A percentile compares a stretch with the other conserved stretches of the same genome.
These are phyloP conservation scores for Ogataea parapolymorpha DNA, from an alignment of 805 yeast genomes.

Conservation along the genomic window DNA sequence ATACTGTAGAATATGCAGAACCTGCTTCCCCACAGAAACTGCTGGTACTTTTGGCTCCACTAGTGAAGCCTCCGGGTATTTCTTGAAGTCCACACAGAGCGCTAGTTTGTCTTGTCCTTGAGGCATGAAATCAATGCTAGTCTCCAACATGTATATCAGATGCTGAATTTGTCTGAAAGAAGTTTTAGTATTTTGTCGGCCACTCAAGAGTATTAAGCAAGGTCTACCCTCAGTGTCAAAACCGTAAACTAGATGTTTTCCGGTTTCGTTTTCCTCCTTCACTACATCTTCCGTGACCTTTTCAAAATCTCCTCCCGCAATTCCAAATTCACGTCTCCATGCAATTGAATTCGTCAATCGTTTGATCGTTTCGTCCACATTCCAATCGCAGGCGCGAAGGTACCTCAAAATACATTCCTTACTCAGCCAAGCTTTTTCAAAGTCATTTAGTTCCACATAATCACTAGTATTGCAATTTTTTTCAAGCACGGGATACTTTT, in stretches of 20 bases:
- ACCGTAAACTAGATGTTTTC: conserved; percentile 87
- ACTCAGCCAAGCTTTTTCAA: conserved; percentile 87
- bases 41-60: conserved; percentile 59
- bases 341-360: conserved; percentile 74
- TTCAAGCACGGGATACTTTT: conserved; percentile 48
- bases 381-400: conserved; percentile 92
- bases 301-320: conserved; percentile 46
- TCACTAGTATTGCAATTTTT: conserved; percentile 32
- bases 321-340: conserved; percentile 94
- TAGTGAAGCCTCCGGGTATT: conserved; percentile 50
- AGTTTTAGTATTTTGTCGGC: conserved; percentile 96
- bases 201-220: conserved; percentile 83
- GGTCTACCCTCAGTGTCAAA: conserved; percentile 90
- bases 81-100: conserved; percentile 86
- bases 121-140: conserved; percentile 92
- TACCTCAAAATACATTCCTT: conserved; percentile 87
- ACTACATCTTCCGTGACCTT: conserved; percentile 52
- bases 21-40: conserved; percentile 82
- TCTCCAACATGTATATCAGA: conserved; percentile 87
- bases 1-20: conserved; percentile 85
- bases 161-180: conserved; percentile 90
- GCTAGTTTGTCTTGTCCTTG: conserved; percentile 93
- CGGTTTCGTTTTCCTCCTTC: conserved; percentile 77
- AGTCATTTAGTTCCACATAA: conserved; percentile 37
- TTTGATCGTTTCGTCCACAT: conserved; percentile 58